Base-by-base conservation (phyloP, 305 asterid genomes). In the Plantago lanceolata region DNA sequence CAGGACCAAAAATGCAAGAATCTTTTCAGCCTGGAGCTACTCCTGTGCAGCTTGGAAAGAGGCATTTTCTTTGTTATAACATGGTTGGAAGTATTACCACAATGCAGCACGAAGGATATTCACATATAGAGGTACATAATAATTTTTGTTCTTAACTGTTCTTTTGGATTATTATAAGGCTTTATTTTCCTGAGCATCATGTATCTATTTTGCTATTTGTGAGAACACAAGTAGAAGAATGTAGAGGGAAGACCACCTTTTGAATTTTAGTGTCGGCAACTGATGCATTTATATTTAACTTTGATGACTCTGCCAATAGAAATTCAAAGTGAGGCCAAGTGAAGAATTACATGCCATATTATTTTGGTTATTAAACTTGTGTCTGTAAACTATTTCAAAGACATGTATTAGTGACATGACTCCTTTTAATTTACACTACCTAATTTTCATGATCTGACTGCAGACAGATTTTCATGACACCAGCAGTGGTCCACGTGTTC, bases 391-490 rank as follows among this genome's bases (percentile, higher is more conserved):
- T 43, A 49, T 44, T 20, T 28, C 54, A 52, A 51, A 58, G 49
- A 51, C 49, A 48, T 24, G 57, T 61, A 15, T 57, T 59, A 69
- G 49, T 61, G 44, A 54, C 43, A 19, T 19, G 31, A 48, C 68
- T 64, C 47, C 55, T 66, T 48, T 51, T 67, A 65, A 33, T 12
- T 43, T 18, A 28, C 26, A 50, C 60, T 51, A 57, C 55, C 37
- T 49, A 43, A 31, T 52, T 47, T 44, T 19, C 53, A 66, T 74
- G 48, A 69, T 66, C 44, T 77, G 71, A 64, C 62, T 80, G 87
- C 97, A 90, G 97, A 85, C 76, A 63, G 99, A 94, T 76, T 94
- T 90, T 76, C 99, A 94, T 73, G 99, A 94, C 76, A 90, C 99
- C 13, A 84, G 94, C 78, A 86, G 82, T 67, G 92, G 97, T 66